These are phyloP conservation scores for Apiospora rasikravindrae DNA, from an alignment of 2,329 filamentous ascomycete species.

Conservation along the genomic window DNA sequence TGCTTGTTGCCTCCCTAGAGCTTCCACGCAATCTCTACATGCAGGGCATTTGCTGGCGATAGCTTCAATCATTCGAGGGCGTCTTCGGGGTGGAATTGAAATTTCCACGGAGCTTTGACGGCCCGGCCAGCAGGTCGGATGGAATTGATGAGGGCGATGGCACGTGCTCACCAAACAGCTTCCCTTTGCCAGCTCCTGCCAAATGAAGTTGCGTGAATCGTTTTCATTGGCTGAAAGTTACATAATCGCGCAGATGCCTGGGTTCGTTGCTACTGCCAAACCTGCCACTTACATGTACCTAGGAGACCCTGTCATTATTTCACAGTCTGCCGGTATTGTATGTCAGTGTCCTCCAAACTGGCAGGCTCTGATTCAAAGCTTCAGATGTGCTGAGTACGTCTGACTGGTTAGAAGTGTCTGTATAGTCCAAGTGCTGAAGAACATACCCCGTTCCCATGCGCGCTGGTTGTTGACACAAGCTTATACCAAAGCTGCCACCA, in stretches of 20 bases:
- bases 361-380: no score
- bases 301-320: background rate
- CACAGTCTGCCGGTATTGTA: no score
- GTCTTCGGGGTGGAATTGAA: constrained; percentile 5
- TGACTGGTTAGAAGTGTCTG: no score
- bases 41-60: constrained; percentile 5
- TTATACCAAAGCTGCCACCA: no score
- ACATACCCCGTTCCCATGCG: no score
- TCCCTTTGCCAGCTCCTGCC: background rate
- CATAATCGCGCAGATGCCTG: background rate
- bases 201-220: background rate
- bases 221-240: background rate
- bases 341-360: no score
- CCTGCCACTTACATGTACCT: background rate
- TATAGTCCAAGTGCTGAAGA: no score
- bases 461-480: no score
- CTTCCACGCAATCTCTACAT: constrained; percentile 3
- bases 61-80: constrained; percentile 10
- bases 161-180: background rate
- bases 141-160: background rate
- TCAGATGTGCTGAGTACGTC: no score
- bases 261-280: background rate
- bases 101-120: constrained; percentile 17
- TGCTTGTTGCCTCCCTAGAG: background rate
- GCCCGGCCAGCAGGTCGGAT: background rate